These are phyloP conservation scores for Mycosphaerella arachidis DNA, from an alignment of 2,329 filamentous ascomycete species.

Conservation along the genomic window DNA sequence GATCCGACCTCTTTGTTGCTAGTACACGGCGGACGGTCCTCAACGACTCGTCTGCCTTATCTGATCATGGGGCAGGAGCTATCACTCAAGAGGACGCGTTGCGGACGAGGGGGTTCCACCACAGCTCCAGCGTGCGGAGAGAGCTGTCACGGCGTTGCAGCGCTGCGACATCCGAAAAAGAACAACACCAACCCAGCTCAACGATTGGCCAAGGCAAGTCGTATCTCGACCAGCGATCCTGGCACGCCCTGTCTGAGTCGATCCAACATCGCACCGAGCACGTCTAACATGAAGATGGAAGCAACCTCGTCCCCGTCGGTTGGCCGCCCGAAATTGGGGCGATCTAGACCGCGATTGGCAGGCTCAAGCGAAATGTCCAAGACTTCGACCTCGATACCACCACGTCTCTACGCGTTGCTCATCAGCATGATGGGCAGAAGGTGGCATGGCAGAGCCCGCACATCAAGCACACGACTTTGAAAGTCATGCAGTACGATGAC, in stretches of 20 bases:
- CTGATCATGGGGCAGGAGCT: background rate
- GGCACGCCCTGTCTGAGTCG: background rate
- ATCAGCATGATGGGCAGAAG: background rate
- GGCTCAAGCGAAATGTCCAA: background rate
- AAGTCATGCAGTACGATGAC: background rate
- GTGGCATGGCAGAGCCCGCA: background rate
- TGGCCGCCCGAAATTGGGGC: background rate
- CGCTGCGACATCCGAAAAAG: background rate
- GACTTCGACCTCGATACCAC: background rate
- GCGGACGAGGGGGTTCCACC: background rate
- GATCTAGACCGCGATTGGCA: slow-evolving; percentile 4
- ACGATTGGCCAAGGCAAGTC: background rate
- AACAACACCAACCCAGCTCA: background rate
- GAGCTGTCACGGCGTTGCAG: background rate
- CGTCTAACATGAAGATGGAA: background rate
- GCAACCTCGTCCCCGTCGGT: background rate
- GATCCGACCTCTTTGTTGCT: background rate
- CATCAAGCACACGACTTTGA: background rate
- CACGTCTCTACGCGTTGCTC: background rate
- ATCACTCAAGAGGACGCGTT: background rate
- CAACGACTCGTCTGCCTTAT: background rate
- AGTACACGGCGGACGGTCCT: background rate
- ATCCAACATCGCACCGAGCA: background rate
- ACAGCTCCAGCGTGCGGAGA: slow-evolving; percentile 1
- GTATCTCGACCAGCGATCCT: slow-evolving; percentile 1